phyloP scores from a whole-genome alignment of 805 yeast species.

The Gaillardinia entomophila region DNA sequence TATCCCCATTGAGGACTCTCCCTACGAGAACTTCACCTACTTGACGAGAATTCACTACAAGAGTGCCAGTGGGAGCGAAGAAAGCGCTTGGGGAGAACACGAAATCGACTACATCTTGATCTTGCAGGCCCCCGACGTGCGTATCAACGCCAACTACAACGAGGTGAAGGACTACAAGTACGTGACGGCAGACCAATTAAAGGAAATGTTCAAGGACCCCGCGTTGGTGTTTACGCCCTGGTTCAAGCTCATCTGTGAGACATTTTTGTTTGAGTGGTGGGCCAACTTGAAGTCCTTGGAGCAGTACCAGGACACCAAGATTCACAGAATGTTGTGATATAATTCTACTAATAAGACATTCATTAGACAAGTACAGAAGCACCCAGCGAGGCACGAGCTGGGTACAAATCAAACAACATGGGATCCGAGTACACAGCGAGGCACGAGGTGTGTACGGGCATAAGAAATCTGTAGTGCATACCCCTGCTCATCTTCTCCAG shows the following conservation, averaged over 20 bases:
- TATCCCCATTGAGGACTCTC: conserved; percentile 54
- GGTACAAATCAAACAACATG: no score
- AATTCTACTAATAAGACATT: no score
- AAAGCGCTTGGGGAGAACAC: conserved; percentile 89
- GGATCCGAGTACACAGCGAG: no score
- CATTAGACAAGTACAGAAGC: no score
- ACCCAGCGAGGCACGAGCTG: no score
- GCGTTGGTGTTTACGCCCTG: conserved; percentile 87
- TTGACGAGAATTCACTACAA: conserved; percentile 92
- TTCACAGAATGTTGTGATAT: conserved; percentile 44
- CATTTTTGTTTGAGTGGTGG: conserved; percentile 95
- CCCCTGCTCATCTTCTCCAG: no score
- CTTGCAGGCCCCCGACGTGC: conserved; percentile 49
- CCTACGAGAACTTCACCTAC: conserved; percentile 66
- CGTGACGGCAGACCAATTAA: conserved; percentile 63
- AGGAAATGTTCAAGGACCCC: conserved; percentile 67
- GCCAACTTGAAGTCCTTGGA: conserved; percentile 56
- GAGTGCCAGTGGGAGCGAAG: conserved; percentile 66
- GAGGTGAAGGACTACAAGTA: conserved; percentile 81
- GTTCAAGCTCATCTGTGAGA: conserved; percentile 94
- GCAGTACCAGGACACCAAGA: conserved; percentile 38
- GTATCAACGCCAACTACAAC: conserved; percentile 56
- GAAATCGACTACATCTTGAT: conserved; percentile 93
- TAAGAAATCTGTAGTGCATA: no score
- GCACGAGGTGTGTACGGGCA: no score